A percentile compares a stretch with the other conserved stretches of the same genome.
Evolutionary conservation across 2,329 filamentous ascomycete species (phyloP).

Genomic region (Xylaria sp.): DNA sequence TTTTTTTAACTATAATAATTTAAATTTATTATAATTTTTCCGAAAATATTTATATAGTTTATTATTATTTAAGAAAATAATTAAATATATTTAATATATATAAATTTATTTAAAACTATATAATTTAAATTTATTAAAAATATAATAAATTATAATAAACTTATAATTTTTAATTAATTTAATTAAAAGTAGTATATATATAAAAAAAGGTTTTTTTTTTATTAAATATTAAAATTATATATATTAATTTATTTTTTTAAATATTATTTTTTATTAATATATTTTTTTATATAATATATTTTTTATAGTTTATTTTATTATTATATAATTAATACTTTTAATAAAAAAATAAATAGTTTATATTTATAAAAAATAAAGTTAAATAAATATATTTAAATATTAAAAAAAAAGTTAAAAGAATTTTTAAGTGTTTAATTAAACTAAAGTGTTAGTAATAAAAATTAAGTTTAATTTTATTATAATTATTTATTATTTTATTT

Average conservation of each 20-base stretch:
- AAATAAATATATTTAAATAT: not conserved
- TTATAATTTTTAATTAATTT: not conserved
- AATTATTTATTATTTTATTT: not conserved
- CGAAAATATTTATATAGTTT: too few relatives aligned
- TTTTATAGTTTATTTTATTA: not conserved
- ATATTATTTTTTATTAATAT: not conserved
- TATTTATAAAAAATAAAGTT: not conserved
- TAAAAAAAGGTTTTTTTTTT: not conserved
- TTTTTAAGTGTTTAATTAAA: not conserved
- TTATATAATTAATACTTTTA: not conserved
- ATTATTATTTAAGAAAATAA: too few relatives aligned
- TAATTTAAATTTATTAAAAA: not conserved
- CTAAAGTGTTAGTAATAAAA: not conserved
- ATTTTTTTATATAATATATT: not conserved
- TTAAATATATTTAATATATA: too few relatives aligned
- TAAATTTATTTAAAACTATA: too few relatives aligned
- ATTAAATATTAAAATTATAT: not conserved
- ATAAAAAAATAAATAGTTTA: not conserved
- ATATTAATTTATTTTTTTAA: not conserved
- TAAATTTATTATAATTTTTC: too few relatives aligned
- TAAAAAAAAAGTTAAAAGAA: not conserved
- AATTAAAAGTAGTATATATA: not conserved
- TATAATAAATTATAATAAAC: not conserved
- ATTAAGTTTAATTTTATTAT: not conserved
- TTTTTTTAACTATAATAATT: too few relatives aligned